Percentiles rank a stretch among this genome's conserved stretches.
Conservation (phyloP, 2,329 filamentous ascomycete species). For the Talaromyces sp. region DNA sequence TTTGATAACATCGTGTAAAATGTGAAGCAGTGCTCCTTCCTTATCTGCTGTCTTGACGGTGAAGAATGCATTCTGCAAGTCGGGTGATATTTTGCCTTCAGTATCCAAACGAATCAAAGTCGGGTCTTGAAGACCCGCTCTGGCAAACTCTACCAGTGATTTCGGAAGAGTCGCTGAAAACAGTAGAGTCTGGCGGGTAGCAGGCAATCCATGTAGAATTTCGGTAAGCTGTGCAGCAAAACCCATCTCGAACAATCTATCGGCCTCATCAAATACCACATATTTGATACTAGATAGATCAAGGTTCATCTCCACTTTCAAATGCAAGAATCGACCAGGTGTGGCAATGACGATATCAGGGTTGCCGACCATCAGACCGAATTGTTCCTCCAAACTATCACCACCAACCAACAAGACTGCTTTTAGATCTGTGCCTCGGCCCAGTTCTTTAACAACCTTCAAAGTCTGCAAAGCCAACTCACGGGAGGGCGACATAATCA, state of each 20-base stretch:
- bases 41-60: conserved; percentile 89
- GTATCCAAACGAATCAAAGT: conserved; percentile 85
- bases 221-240: conserved; percentile 91
- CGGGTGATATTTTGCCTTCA: conserved; percentile 92
- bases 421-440: conserved; percentile 84
- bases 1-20: conserved; percentile 88
- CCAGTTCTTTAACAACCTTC: conserved; percentile 93
- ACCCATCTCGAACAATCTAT: conserved; percentile 97
- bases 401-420: conserved; percentile 89
- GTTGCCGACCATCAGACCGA: conserved; percentile 85
- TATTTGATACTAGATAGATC: conserved; percentile 90
- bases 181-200: conserved; percentile 80
- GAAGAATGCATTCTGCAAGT: conserved; percentile 94
- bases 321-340: conserved; percentile 89
- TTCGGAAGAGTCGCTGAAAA: conserved; percentile 95
- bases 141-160: conserved; percentile 90
- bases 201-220: conserved; percentile 83
- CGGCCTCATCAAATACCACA: conserved; percentile 95
- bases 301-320: conserved; percentile 94
- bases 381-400: conserved; percentile 94
- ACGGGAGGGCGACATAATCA: conserved; percentile 88
- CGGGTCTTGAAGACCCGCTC: conserved; percentile 88
- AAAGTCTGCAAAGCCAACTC: conserved; percentile 92
- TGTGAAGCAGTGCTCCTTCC: conserved; percentile 84
- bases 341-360: conserved; percentile 98